Percentiles rank a stretch among this genome's conserved stretches.
These are phyloP conservation scores for Lactarius hengduanensis DNA, from an alignment of 768 basidiomycete species.

Conservation along the genomic window DNA sequence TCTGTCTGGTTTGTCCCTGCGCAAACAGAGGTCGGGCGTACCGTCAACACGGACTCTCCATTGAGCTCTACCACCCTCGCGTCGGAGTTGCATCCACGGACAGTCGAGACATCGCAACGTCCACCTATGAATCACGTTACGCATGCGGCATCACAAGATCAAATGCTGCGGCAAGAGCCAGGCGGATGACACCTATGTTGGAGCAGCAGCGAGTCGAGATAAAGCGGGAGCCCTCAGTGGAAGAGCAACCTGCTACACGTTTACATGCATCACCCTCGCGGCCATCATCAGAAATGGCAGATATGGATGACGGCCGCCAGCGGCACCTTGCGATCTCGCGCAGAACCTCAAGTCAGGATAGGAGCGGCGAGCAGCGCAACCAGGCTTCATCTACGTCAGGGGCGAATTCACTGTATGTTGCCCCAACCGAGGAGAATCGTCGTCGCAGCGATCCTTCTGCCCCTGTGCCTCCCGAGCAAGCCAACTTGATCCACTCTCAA, in stretches of 20 bases:
- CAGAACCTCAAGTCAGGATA: slow-evolving; percentile 12
- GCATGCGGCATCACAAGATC: background rate
- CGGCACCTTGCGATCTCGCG: background rate
- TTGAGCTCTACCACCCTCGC: slow-evolving; percentile 25
- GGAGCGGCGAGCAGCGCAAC: background rate
- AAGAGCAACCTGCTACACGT: background rate
- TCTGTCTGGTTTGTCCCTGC: slow-evolving; percentile 20
- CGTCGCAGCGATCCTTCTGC: background rate
- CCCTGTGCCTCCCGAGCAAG: background rate
- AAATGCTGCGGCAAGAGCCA: background rate
- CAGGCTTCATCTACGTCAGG: slow-evolving; percentile 1
- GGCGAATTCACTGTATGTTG: background rate
- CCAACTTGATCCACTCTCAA: background rate
- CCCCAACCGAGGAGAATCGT: slow-evolving; percentile 2
- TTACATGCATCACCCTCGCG: background rate
- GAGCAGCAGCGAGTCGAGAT: background rate
- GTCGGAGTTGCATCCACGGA: slow-evolving; percentile 18
- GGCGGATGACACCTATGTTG: background rate
- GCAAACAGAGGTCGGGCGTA: slow-evolving; percentile 21
- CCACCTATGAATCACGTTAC: background rate
- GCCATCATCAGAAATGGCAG: background rate
- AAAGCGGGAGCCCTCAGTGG: slow-evolving; percentile 20
- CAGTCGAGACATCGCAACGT: background rate
- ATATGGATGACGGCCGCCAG: background rate
- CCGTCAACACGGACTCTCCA: slow-evolving; percentile 24